Base-by-base conservation (phyloP, 352 stramenopile genomes). In the Pythium aristosporum region DNA sequence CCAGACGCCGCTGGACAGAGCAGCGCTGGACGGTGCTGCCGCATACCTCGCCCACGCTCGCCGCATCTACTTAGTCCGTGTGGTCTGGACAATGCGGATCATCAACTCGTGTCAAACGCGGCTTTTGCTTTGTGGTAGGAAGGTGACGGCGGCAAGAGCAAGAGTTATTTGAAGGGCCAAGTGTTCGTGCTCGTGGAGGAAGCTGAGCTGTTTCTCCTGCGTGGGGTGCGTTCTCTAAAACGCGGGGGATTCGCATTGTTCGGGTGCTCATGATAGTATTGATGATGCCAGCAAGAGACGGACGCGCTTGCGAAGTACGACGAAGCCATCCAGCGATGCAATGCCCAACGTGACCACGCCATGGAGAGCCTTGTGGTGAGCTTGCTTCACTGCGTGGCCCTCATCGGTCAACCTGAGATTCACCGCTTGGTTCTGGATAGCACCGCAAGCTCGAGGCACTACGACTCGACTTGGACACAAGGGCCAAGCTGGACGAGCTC, bases 301-400 rank as follows among this genome's bases (percentile, higher is more conserved):
- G 69, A 76, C 18, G 76, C 76, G 0, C 68, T 86, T 41, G 41
- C 57, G 9, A 65, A 39, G 1, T 79, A 76, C 25, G 59, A 73
- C 8, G 61, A 86, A 7, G 80, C 72, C 5, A 74, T 89, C 56
- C 69, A 74, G 30, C 46, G 85, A 5, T 86, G 77, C 57, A 75
- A 73, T 51, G 68, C 66, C 20, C 56, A 80, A 23, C 68, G 71
- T 12, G 80, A 89, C 52, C 76, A 85, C 67, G 71, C 65, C 16
- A 79, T 65, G 6, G 80, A 86, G 43, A 67, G 68, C 16, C 67
- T 72, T 46, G 55, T 87, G 36, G 80, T 86, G 64, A 5, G 44
- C 6, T 7, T 37, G 7, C 39, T 16, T 46, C 5, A 23, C 39
- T 54, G 12, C 6, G 3, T 18, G 37, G 20, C 0, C 20, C 18